Base-by-base conservation (phyloP, 2,329 filamentous ascomycete genomes). In the Capronia epimyces region DNA sequence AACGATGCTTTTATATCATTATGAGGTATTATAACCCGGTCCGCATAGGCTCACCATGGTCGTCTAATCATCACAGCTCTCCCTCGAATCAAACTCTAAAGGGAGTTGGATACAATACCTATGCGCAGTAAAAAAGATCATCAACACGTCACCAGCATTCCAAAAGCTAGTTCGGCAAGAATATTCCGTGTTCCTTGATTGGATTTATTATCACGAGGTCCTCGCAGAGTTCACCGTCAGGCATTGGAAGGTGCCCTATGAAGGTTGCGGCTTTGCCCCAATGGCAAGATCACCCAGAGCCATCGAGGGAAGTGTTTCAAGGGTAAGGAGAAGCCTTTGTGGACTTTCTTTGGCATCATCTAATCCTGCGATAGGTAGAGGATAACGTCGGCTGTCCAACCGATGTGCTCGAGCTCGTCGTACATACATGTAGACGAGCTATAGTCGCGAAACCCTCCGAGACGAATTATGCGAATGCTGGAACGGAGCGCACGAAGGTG, bases 1-100 rank as follows among this genome's bases (percentile, higher is more conserved):
- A 48, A 56, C 50, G 39, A 56, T 56, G 53, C 53, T 56, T 16
- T 46, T 56, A 39, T 56, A 56, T 56, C 50, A 56, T 50, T 53
- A 56, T 42, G 50, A 56, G 50, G 53, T 53, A 50, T 20, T 43
- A 16, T 25, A 24, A 36, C 37, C 42, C 46, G n/a, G 20, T 44
- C 39, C 22, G 25, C 27, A 29, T 22, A 21, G 43, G 52, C 36
- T 37, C 34, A 16, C 24, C 31, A 51, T 36, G 45, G 51, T 27
- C 1, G 48, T 51, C 32, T 36, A 48, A 55, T 27, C 1, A 51
- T 51, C 32, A 45, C 43, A 55, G 52, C 52, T 55, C 29, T 51
- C 52, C n/a, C 48, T 55, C 29, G 52, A 55, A 37, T 52, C 48
- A 22, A 46, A 49, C 48, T 52, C 48, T 10, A 55, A 55, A 49